Evolutionary conservation across 176 grass and related monocot species (phyloP), one percentile per base, ranked within the genome.

Genomic region (Eragrostis curvula): DNA sequence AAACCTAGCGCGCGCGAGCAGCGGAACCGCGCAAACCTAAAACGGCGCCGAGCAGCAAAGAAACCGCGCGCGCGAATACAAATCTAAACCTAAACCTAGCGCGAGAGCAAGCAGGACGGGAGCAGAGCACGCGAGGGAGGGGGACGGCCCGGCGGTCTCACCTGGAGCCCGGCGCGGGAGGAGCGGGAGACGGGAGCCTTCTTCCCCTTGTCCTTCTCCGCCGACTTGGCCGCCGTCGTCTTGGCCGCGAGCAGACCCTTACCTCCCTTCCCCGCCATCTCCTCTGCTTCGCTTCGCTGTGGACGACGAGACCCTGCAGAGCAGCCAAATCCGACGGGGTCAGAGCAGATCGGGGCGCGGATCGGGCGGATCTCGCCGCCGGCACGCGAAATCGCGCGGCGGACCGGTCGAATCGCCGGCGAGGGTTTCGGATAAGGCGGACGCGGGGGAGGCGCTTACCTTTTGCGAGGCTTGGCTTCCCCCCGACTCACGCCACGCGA

Each of bases 171-270:
- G 24, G 90, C 90, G 71, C 90, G 90, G 52, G 90, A 86, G 58
- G 90, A 92, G 48, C 90, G 87, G 12, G 90, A 92, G 41, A 92
- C 66, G 9, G 90, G 87, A 29, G 87, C 84, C 87, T 92, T 92
- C 87, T 92, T 92, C 69, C 87, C 90, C 86, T 92, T 92, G 52
- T 92, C 90, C 90, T 92, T 92, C 73, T 91, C 90, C 4, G 79
- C 79, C 2, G 88, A 66, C 83, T 89, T 92, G 36, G 90, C 87
- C 2, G 90, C 90, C 84, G 90, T 92, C 20, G 90, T 92, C 87
- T 92, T 92, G 41, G 90, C 90, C 29, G 90, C 90, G 66, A 92
- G 86, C 52, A 92, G 40, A 0, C 90, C 90, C 62, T 92, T 92
- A 0, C 90, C 90, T 79, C 90, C 90, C 74, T 92, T 92, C 43